phyloP scores from a whole-genome alignment of 108 stramenopile species.

The Conticribra guillardii region DNA sequence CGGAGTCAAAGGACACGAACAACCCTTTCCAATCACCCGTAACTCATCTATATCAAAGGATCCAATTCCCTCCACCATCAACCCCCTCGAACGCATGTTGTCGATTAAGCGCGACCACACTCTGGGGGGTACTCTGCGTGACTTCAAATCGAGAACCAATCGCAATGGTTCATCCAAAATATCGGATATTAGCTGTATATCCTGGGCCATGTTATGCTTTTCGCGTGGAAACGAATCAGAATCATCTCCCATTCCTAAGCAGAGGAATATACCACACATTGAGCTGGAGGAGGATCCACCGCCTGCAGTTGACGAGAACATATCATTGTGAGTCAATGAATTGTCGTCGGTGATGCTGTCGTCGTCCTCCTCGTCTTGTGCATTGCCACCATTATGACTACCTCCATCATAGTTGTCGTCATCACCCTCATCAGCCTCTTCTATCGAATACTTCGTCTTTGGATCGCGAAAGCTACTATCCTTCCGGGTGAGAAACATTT shows the following conservation, averaged over 20 bases:
- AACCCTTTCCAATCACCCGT: constrained; percentile 45
- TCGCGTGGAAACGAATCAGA: constrained; percentile 3
- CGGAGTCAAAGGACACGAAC: constrained; percentile 42
- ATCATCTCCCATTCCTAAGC: constrained; percentile 34
- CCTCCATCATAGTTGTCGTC: neutral
- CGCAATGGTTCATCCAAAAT: constrained; percentile 51
- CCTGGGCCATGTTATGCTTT: constrained; percentile 52
- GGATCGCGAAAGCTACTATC: constrained; percentile 22
- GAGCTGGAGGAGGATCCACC: constrained; percentile 10
- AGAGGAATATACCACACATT: constrained; percentile 54
- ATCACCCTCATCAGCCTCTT: neutral
- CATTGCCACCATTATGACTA: neutral
- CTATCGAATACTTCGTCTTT: constrained; percentile 6
- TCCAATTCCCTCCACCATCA: constrained; percentile 60
- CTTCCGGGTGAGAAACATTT: constrained; percentile 29
- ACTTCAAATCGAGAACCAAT: constrained; percentile 63
- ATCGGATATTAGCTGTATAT: constrained; percentile 40
- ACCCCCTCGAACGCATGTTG: constrained; percentile 43
- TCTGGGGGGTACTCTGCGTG: constrained; percentile 52
- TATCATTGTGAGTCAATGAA: constrained; percentile 40
- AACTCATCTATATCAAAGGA: constrained; percentile 64
- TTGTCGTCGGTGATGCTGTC: constrained; percentile 12
- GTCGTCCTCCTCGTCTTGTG: neutral
- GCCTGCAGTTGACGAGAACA: constrained; percentile 19
- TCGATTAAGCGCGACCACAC: constrained; percentile 65